Base-by-base conservation (phyloP, 371 early-diverging fungal genomes). In the Dinochytrium kinnereticum region DNA sequence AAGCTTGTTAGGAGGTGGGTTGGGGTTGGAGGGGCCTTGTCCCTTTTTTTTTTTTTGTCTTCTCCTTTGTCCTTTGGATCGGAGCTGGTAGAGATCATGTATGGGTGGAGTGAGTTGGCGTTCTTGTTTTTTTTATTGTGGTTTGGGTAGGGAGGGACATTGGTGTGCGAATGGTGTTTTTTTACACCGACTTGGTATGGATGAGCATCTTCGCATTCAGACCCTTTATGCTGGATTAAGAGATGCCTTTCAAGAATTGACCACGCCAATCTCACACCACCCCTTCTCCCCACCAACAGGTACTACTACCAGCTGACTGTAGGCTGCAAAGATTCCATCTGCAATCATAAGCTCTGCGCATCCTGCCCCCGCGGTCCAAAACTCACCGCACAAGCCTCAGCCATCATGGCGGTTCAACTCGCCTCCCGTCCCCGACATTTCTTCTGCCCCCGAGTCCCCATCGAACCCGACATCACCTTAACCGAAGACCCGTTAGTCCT, bases 321-420 rank as follows among this genome's bases (percentile, higher is more conserved):
- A 5, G 90, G 90, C 1, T 90, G 90, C 72, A 82, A 83, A 33
- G 80, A 78, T 10, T 7, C 64, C 24, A 24, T 65, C 19, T 90
- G 90, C 78, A 74, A 77, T 36, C 81, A 85, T 68, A 81, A 82
- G 39, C 82, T 88, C 33, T 90, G 90, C 72, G 85, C 86, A 2
- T 85, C 88, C 2, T 79, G 83, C 74, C 73, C 69, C 21, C 24
- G 55, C 17, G 78, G 78, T 15, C 82, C 84, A 1, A 79, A 78
- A 26, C 80, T 89, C 64, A 78, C 82, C 7, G 78, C 85, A 13
- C 88, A 90, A 74, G 88, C 89, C 3, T 83, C 88, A 10, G 89
- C 89, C 1, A 84, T 90, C 53, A 82, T 87, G 77, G 82, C 89
- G 0, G 82, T 89, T 5, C 89, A 88, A 66, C 84, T 89, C 24